Evolutionary conservation across 306 rosid species (phyloP).

Genomic region (Cicer arietinum): DNA sequence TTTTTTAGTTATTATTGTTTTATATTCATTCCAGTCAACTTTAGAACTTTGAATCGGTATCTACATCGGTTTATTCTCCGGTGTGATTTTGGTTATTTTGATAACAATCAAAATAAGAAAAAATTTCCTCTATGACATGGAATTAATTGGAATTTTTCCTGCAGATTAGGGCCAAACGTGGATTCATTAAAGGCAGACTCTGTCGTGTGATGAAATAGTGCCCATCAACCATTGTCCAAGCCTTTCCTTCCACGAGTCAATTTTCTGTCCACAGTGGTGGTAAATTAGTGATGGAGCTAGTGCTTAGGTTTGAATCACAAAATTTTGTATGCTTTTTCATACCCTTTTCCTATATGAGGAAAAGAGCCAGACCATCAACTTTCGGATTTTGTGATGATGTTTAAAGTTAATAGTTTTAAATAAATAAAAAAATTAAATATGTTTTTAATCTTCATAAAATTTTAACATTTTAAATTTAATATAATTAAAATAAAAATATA

Average conservation of each 20-base stretch:
- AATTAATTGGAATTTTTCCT: neutral
- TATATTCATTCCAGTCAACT: too few relatives aligned
- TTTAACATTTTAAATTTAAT: too few relatives aligned
- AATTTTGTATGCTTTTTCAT: slow-evolving; percentile 12
- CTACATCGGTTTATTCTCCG: too few relatives aligned
- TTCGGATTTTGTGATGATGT: neutral
- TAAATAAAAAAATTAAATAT: too few relatives aligned
- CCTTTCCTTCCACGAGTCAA: neutral
- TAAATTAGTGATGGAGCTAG: neutral
- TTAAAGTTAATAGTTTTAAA: too few relatives aligned
- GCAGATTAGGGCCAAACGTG: neutral
- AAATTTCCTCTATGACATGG: too few relatives aligned
- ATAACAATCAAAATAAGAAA: too few relatives aligned
- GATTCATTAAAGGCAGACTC: neutral
- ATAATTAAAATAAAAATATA: too few relatives aligned
- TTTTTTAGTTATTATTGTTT: too few relatives aligned
- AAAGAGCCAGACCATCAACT: slow-evolving; percentile 16
- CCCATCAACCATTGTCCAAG: neutral
- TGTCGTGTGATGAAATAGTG: neutral
- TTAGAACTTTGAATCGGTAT: too few relatives aligned
- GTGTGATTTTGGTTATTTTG: too few relatives aligned
- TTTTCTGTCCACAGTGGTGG: slow-evolving; percentile 5
- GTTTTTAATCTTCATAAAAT: too few relatives aligned
- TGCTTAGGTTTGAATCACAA: slow-evolving; percentile 12
- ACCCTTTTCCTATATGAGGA: neutral